These are phyloP conservation scores for Alternaria novae-zelandiae DNA, from an alignment of 2,329 filamentous ascomycete species.

Conservation along the genomic window DNA sequence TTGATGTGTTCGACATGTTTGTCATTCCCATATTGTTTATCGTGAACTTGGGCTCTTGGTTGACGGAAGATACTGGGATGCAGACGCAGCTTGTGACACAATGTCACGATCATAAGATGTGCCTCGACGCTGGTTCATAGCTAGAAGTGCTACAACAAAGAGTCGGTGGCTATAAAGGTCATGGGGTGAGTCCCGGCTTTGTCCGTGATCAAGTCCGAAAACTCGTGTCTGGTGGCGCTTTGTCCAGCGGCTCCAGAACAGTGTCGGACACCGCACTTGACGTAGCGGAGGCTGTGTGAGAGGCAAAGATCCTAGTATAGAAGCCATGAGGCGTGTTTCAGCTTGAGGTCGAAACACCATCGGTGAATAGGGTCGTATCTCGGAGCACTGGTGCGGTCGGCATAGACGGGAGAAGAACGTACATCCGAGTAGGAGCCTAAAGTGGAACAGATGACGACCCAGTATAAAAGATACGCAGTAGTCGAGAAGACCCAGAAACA, in stretches of 20 bases:
- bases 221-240: neutral
- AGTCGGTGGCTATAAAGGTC: neutral
- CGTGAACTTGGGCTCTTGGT: neutral
- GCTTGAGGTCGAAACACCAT: neutral
- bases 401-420: neutral
- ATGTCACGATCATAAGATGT: neutral
- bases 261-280: neutral
- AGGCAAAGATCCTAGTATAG: neutral
- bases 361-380: neutral
- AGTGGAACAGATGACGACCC: neutral
- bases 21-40: neutral
- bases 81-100: neutral
- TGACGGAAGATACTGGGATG: neutral
- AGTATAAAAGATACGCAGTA: neutral
- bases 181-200: neutral
- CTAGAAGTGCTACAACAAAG: neutral
- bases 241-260: neutral
- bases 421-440: neutral
- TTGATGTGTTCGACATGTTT: neutral
- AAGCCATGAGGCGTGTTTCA: neutral
- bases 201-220: neutral
- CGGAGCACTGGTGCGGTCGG: neutral
- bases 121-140: neutral
- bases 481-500: neutral
- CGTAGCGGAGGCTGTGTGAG: constrained; percentile 22